These are phyloP conservation scores for Globisporangium splendens DNA, from an alignment of 352 stramenopile species.

Conservation along the genomic window DNA sequence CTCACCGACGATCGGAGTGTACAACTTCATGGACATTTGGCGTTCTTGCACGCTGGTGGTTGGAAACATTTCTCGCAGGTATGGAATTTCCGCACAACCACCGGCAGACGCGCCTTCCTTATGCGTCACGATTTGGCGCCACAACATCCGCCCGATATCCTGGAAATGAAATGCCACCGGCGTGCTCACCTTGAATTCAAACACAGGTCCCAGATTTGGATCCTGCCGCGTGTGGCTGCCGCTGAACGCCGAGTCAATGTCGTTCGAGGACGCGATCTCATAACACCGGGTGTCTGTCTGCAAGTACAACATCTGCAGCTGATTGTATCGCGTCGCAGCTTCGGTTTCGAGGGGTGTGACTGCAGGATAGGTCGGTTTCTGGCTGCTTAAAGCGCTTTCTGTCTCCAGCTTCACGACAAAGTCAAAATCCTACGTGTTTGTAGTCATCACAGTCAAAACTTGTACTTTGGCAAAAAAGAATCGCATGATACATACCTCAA, in stretches of 20 bases:
- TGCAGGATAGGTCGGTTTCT: not conserved
- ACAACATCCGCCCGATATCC: not conserved
- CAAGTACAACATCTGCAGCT: not conserved
- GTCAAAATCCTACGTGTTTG: not conserved
- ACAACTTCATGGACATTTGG: not conserved
- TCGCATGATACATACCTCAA: not conserved
- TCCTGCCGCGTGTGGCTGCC: not conserved
- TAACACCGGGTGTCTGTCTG: conserved; percentile 6
- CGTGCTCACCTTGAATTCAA: conserved; percentile 8
- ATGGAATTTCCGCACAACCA: not conserved
- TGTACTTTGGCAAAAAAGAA: not conserved
- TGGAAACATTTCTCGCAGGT: not conserved
- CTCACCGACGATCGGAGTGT: not conserved
- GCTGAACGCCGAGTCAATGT: conserved; percentile 1
- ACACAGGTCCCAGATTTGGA: not conserved
- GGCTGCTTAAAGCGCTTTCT: not conserved
- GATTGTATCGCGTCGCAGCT: not conserved
- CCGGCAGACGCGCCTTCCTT: not conserved
- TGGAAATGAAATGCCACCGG: not conserved
- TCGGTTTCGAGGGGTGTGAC: not conserved
- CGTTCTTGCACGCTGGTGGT: not conserved
- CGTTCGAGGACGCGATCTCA: not conserved
- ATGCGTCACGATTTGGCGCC: not conserved
- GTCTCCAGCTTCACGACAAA: not conserved
- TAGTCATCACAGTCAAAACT: not conserved